These are phyloP conservation scores for Russula abietina DNA, from an alignment of 768 basidiomycete species.

Conservation along the genomic window DNA sequence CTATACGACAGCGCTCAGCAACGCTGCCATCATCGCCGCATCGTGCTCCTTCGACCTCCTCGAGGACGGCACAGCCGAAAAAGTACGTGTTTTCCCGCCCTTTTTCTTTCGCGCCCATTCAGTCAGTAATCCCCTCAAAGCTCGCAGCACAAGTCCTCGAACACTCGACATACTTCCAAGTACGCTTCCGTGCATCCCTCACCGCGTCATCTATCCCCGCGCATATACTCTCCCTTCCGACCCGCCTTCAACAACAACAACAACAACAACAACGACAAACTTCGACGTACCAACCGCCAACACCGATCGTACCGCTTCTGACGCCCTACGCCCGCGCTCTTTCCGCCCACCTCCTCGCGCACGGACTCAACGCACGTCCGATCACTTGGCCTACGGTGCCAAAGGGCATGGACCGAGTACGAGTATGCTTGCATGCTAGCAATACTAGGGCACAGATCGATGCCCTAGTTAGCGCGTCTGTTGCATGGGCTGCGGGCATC, in stretches of 20 bases:
- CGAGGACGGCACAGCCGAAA: conserved; percentile 54
- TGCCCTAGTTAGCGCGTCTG: conserved; percentile 44
- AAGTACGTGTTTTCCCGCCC: conserved; percentile 37
- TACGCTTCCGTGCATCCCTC: background rate
- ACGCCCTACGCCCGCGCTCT: conserved; percentile 71
- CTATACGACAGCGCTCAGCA: conserved; percentile 82
- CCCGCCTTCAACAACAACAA: background rate
- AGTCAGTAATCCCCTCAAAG: background rate
- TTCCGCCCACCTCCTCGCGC: conserved; percentile 52
- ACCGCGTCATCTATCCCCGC: background rate
- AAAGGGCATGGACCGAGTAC: conserved; percentile 73
- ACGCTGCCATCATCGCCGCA: conserved; percentile 65
- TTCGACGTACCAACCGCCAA: background rate
- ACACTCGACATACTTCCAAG: background rate
- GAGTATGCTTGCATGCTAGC: conserved; percentile 82
- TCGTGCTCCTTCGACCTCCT: conserved; percentile 78
- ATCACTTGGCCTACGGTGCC: conserved; percentile 90
- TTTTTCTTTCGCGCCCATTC: background rate
- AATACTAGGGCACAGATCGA: conserved; percentile 63
- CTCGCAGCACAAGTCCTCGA: background rate
- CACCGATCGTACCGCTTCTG: conserved; percentile 38
- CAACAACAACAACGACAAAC: no score
- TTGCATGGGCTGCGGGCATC: conserved; percentile 38
- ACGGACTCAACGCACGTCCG: conserved; percentile 60
- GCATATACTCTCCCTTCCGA: background rate